These are phyloP conservation scores for Pyronema omphalodes DNA, from an alignment of 495 filamentous ascomycete species.

Conservation along the genomic window DNA sequence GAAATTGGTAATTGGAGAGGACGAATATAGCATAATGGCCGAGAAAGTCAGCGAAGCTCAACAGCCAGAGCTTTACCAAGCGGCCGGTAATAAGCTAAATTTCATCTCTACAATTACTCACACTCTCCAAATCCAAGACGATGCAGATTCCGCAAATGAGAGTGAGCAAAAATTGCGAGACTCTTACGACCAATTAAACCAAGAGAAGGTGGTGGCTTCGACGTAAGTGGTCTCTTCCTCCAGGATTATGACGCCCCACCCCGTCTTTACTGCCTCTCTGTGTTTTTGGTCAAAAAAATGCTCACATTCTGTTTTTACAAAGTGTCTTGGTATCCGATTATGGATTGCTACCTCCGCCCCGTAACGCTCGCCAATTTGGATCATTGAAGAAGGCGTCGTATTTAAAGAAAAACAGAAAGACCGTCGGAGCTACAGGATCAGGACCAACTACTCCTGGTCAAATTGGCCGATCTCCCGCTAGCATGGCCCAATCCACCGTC, in stretches of 20 bases:
- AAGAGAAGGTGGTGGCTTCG: conserved; percentile 20
- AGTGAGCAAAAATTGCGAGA: conserved; percentile 9
- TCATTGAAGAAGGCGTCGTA: neutral
- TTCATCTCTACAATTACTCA: conserved; percentile 40
- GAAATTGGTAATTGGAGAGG: too few relatives aligned
- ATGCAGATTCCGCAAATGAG: conserved; percentile 30
- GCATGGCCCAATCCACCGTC: neutral
- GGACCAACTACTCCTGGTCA: neutral
- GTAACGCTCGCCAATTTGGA: neutral
- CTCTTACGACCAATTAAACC: conserved; percentile 8
- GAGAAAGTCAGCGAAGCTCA: conserved; percentile 23
- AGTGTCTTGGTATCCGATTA: conserved; percentile 21
- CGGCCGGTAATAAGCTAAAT: conserved; percentile 26
- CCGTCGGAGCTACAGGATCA: neutral
- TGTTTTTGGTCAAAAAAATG: conserved; percentile 1
- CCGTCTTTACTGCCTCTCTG: neutral
- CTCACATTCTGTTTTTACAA: conserved; percentile 11
- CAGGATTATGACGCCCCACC: neutral
- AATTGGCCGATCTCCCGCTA: neutral
- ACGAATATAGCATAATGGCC: too few relatives aligned
- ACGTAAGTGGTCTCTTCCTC: conserved; percentile 18
- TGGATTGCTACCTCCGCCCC: conserved; percentile 13
- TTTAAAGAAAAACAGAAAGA: neutral
- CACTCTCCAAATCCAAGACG: conserved; percentile 37
- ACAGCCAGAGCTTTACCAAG: conserved; percentile 35